Base-by-base conservation (phyloP, 768 basidiomycete genomes). In the Rubroboletus satanas region DNA sequence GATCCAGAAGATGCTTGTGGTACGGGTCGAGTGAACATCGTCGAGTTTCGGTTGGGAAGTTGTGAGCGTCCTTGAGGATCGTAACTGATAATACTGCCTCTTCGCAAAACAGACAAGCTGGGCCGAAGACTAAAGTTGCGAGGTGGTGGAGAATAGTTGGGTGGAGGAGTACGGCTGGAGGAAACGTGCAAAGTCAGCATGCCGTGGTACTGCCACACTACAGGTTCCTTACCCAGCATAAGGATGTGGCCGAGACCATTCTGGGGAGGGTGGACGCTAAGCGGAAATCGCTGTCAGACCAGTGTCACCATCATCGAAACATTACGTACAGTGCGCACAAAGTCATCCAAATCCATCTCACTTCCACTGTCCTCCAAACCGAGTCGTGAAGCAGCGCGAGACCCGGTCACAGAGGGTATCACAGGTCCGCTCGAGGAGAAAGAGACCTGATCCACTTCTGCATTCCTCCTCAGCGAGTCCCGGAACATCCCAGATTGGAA, bases 401-500 rank as follows among this genome's bases (percentile, higher is more conserved):
- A 60, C 0, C 58, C 65, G 17, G 44, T 52, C 18, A 32, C 11
- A 28, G 54, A 32, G n/a, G 51, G 45, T 1, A 58, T 46, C 15
- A 26, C 35, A 44, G 54, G 44, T 31, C 42, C 57, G 5, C 26
- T 63, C 23, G 55, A 45, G 29, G 59, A 45, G 35, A 58, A 54
- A 11, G 68, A 42, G 9, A 42, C 9, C 26, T 67, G 66, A 23
- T 65, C 59, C 2, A 61, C 64, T 21, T 66, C 67, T 18, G 43
- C 62, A 38, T 60, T 64, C 48, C 66, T 68, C 58, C 63, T 64
- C 17, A 70, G 32, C 28, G 69, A 72, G 54, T 70, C 69, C 29
- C 69, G 64, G 47, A 72, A 70, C 21, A 72, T 35, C 3, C 69
- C 69, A 26, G 69, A 66, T 33, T 69, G 69, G 49, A 70, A 70